Percentiles rank a stretch among this genome's conserved stretches.
Evolutionary conservation across 1,284 basidiomycete species (phyloP).

Genomic region (Phellopilus nigrolimitatus): DNA sequence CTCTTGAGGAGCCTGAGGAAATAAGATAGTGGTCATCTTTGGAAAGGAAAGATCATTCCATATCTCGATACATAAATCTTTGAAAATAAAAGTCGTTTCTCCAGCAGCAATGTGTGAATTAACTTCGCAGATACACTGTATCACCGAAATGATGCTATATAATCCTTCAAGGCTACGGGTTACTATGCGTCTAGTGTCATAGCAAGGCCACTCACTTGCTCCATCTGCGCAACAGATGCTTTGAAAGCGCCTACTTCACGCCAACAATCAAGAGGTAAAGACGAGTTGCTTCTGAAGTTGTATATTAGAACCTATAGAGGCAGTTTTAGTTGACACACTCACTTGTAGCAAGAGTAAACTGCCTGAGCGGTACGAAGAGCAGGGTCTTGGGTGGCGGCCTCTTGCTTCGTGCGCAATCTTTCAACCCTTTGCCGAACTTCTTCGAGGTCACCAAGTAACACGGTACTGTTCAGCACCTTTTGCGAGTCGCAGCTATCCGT

Average conservation of each 20-base stretch:
- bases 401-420: conserved; percentile 57
- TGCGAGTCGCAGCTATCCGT: conserved; percentile 34
- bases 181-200: neutral
- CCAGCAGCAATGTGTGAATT: neutral
- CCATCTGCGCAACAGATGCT: conserved; percentile 58
- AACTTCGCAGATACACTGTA: neutral
- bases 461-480: conserved; percentile 42
- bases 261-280: conserved; percentile 72
- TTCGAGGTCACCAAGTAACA: conserved; percentile 66
- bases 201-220: conserved; percentile 41
- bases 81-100: no score
- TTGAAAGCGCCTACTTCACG: conserved; percentile 72
- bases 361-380: conserved; percentile 44
- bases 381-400: conserved; percentile 39
- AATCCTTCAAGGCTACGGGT: conserved; percentile 23
- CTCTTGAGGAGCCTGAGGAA: neutral
- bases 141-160: conserved; percentile 16
- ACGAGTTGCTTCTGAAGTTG: conserved; percentile 47
- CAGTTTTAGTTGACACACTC: conserved; percentile 28
- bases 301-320: conserved; percentile 1
- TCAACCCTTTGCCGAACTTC: conserved; percentile 69
- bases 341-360: conserved; percentile 73
- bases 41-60: neutral
- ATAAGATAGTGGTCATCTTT: neutral
- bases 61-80: no score